Base-by-base conservation (phyloP, 108 stramenopile genomes). In the Nitzschia putrida region DNA sequence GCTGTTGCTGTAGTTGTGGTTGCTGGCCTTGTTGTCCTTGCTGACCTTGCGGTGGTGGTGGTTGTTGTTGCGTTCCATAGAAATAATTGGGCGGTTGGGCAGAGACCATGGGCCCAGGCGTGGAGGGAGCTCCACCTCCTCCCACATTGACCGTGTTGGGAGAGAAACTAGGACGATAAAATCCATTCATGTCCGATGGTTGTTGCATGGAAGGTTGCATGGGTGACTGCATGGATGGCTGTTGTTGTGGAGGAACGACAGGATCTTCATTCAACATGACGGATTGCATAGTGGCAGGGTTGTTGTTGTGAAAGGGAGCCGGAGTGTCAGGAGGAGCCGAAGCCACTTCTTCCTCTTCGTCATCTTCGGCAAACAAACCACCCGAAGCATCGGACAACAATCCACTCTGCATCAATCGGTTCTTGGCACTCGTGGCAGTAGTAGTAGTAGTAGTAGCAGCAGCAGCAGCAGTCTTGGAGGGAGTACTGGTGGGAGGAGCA, bases 11-110 rank as follows among this genome's bases (percentile, higher is more conserved):
- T 73, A 60, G 68, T 66, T 70, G 72, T 23, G 20, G 81, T 69
- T 76, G 64, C 25, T 52, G 53, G 3, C 42, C 47, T 24, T 53
- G 38, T 22, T 81, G 72, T 54, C 63, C 65, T 53, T 75, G n/a
- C n/a, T n/a, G n/a, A n/a, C n/a, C n/a, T 39, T 76, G 74, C 50
- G 71, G 75, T 57, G 69, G 75, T 59, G 54, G 39, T 57, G 57
- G 14, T n/a, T 57, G 60, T 47, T 69, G 73, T 74, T 55, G 56
- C 43, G 51, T 34, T 34, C 29, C 29, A 34, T 34, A 34, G 29
- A 34, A 34, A 34, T 34, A 34, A 34, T 1, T 3, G 4, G 29
- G 29, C 4, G 29, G 29, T 34, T 34, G 29, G 29, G 29, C 29
- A 34, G 29, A 34, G 3, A 34, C 29, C 3, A 34, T 4, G 29